Percentiles rank a stretch among this genome's conserved stretches.
Evolutionary conservation across 83 land plant species (phyloP).

Genomic region (Picea abies): DNA sequence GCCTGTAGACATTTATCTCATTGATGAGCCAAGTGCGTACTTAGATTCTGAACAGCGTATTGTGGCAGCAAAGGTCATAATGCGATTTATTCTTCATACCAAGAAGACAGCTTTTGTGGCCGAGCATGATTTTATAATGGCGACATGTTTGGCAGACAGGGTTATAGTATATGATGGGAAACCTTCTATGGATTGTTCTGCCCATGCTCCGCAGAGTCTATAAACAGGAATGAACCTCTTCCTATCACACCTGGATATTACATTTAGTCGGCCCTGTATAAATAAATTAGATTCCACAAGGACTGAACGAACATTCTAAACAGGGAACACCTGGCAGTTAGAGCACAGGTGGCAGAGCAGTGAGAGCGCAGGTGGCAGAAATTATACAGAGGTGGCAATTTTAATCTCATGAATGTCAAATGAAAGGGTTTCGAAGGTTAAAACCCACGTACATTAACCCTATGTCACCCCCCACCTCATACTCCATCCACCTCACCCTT

Average conservation of each 20-base stretch:
- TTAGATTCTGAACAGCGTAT: too few relatives aligned
- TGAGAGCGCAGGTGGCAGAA: too few relatives aligned
- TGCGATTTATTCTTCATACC: constrained; percentile 75
- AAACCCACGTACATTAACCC: too few relatives aligned
- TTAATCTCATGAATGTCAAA: too few relatives aligned
- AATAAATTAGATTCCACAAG: constrained; percentile 91
- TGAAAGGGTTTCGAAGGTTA: too few relatives aligned
- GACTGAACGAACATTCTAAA: constrained; percentile 69
- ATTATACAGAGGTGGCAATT: too few relatives aligned
- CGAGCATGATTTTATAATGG: constrained; percentile 98
- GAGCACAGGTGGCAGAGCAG: too few relatives aligned
- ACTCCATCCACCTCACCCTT: rapidly evolving
- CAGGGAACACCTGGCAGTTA: too few relatives aligned
- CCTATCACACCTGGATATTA: constrained; percentile 94
- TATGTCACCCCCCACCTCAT: too few relatives aligned
- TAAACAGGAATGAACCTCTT: constrained; percentile 97
- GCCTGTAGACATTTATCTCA: constrained; percentile 16
- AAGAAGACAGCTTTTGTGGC: constrained; percentile 70
- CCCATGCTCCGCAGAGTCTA: constrained; percentile 89
- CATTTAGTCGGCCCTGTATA: constrained; percentile 91
- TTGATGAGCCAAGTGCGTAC: too few relatives aligned
- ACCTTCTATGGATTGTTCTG: constrained; percentile 86
- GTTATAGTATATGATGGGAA: constrained; percentile 71
- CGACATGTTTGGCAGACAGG: too few relatives aligned
- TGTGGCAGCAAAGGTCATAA: constrained; percentile 31